Conservation (phyloP, 1,284 basidiomycete species). For the Tetrapyrgos nigripes region DNA sequence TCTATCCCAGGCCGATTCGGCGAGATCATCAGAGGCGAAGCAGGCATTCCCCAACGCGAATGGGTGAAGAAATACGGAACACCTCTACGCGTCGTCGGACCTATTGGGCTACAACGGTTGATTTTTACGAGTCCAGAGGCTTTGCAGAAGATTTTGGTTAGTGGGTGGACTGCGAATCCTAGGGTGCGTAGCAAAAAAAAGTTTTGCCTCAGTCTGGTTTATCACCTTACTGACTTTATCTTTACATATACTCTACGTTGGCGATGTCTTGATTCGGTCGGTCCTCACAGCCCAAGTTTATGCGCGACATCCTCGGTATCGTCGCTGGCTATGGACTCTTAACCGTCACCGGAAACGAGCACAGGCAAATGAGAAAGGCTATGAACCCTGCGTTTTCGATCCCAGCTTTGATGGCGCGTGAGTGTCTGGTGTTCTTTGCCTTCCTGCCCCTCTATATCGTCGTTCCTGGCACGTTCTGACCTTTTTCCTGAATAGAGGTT, state of each 20-base stretch:
- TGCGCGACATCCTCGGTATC: conserved; percentile 39
- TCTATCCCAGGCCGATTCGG: conserved; percentile 34
- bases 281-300: conserved; percentile 48
- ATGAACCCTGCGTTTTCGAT: conserved; percentile 57
- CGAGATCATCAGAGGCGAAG: conserved; percentile 38
- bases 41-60: conserved; percentile 49
- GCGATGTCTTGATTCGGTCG: too few relatives aligned
- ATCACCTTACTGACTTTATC: too few relatives aligned
- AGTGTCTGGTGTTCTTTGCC: conserved; percentile 23
- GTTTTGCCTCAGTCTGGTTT: too few relatives aligned
- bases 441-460: neutral
- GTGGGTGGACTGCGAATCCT: conserved; percentile 55
- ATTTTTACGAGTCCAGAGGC: conserved; percentile 51
- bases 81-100: conserved; percentile 49
- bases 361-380: conserved; percentile 36
- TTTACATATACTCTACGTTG: too few relatives aligned
- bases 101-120: conserved; percentile 52
- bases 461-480: neutral
- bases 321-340: conserved; percentile 36
- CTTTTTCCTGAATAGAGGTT: conserved; percentile 39
- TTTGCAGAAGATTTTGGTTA: conserved; percentile 49
- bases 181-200: conserved; percentile 42
- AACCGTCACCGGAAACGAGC: conserved; percentile 36
- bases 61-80: conserved; percentile 54
- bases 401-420: conserved; percentile 51